Evolutionary conservation across 2,329 filamentous ascomycete genomes (phyloP), one percentile per base, ranked within the genome.

Genomic region (Alternaria brassicae): DNA sequence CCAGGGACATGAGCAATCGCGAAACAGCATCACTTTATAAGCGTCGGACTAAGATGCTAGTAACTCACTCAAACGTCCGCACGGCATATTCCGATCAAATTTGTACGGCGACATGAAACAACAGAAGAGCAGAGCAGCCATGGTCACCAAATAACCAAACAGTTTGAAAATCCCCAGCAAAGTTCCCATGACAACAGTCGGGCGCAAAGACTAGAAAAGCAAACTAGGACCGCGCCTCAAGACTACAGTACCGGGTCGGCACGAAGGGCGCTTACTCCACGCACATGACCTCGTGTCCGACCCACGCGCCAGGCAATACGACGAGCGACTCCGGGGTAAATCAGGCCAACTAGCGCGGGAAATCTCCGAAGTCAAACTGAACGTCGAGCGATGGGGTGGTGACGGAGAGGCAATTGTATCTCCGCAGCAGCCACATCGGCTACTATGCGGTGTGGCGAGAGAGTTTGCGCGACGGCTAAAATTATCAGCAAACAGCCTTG

Each of bases 241-340:
- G 36, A 50, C 23, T 47, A 25, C 45, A 58, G 49, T 49, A 27
- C 52, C 47, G 56, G 54, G 48, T 60, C 21, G 56, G 56, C 52
- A 60, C 58, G 57, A 53, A 42, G 45, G 48, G 47, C 60, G 66
- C 63, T 68, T 70, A 63, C 60, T 64, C 66, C 61, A 58, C 41
- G 66, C 63, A 56, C 63, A 67, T 71, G 65, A 68, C 44, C 66
- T 72, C 70, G 68, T 72, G 71, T 70, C 59, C 55, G 70, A 60
- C 64, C 66, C 71, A 70, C 69, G 63, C 60, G 65, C 62, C 51
- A 44, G 55, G 55, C 50, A 63, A 68, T 69, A 57, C 56, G 66
- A 67, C 63, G 66, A 68, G 56, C 56, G 65, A 67, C 60, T 67
- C 68, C 62, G 66, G 71, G 71, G 69, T 67, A 63, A 55, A 34